These are phyloP conservation scores for Colletotrichum tabaci DNA, from an alignment of 2,329 filamentous ascomycete species.

Conservation along the genomic window DNA sequence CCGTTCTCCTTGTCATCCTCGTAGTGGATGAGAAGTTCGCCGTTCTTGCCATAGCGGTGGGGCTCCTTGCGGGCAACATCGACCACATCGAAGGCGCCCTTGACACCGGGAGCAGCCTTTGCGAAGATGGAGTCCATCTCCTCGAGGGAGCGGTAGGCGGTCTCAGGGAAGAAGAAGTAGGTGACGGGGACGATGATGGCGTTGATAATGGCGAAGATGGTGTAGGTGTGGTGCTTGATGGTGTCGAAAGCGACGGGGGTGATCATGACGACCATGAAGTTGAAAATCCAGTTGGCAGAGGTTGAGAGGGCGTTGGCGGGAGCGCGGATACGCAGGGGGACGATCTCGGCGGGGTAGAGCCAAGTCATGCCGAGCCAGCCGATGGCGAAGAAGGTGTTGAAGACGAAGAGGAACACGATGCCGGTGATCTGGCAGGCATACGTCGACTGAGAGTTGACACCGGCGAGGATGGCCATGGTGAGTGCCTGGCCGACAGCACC, in stretches of 20 bases:
- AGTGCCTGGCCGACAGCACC: slow-evolving; percentile 75
- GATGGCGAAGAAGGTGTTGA: slow-evolving; percentile 73
- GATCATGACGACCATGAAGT: slow-evolving; percentile 76
- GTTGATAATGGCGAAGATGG: slow-evolving; percentile 78
- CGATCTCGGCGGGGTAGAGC: slow-evolving; percentile 74
- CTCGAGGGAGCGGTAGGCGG: slow-evolving; percentile 74
- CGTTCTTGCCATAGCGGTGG: slow-evolving; percentile 71
- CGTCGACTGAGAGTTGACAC: slow-evolving; percentile 53
- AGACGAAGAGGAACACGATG: slow-evolving; percentile 71
- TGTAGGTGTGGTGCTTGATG: slow-evolving; percentile 74
- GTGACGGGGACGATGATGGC: slow-evolving; percentile 70
- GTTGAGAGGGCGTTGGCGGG: slow-evolving; percentile 71
- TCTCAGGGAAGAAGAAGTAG: slow-evolving; percentile 77
- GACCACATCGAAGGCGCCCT: slow-evolving; percentile 58
- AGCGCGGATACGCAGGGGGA: slow-evolving; percentile 71
- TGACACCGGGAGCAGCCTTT: slow-evolving; percentile 57
- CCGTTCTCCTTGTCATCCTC: slow-evolving; percentile 59
- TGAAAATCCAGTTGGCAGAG: slow-evolving; percentile 74
- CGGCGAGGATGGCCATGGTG: slow-evolving; percentile 75
- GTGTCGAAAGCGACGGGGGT: slow-evolving; percentile 71
- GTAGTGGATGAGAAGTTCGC: slow-evolving; percentile 67
- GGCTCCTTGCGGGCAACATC: slow-evolving; percentile 63
- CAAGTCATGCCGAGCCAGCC: slow-evolving; percentile 74
- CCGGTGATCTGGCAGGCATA: slow-evolving; percentile 49
- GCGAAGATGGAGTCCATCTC: slow-evolving; percentile 78